Evolutionary conservation across 352 stramenopile species (phyloP).

Genomic region (Globisporangium megalacanthum): DNA sequence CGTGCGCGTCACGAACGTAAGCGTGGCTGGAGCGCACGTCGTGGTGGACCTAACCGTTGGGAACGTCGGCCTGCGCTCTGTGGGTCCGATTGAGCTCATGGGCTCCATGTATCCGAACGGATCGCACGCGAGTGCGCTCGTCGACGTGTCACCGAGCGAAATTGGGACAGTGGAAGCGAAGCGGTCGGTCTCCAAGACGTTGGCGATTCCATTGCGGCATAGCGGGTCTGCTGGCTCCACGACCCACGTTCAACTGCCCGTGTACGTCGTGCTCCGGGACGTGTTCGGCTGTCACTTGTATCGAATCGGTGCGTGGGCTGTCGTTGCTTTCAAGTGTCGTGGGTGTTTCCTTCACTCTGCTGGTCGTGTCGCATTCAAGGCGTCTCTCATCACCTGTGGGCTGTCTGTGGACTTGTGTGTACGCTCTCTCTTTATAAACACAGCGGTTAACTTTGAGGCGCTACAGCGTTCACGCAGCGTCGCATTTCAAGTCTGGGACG

Average conservation of each 20-base stretch:
- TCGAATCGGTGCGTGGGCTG: constrained; percentile 39
- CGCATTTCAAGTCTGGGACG: constrained; percentile 30
- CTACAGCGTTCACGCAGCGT: background rate
- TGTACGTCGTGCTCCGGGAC: constrained; percentile 51
- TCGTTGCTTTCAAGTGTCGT: background rate
- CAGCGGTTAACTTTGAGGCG: background rate
- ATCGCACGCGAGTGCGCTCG: constrained; percentile 21
- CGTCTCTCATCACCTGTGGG: background rate
- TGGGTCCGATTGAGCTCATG: constrained; percentile 24
- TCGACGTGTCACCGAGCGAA: constrained; percentile 14
- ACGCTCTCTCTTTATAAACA: constrained; percentile 1
- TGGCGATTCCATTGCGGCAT: constrained; percentile 11
- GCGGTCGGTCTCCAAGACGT: background rate
- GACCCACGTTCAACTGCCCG: constrained; percentile 10
- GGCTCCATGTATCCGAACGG: constrained; percentile 29
- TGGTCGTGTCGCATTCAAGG: background rate
- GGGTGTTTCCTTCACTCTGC: too few relatives aligned
- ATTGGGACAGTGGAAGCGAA: constrained; percentile 15
- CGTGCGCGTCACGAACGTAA: constrained; percentile 26
- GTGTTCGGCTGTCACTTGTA: constrained; percentile 46
- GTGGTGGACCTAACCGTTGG: constrained; percentile 26
- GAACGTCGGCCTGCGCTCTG: constrained; percentile 33
- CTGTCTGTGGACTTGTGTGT: background rate
- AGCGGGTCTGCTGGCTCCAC: background rate
- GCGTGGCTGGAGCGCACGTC: constrained; percentile 12